Evolutionary conservation across 2,329 filamentous ascomycete genomes (phyloP), one percentile per base, ranked within the genome.

Genomic region (Claviceps citrina): DNA sequence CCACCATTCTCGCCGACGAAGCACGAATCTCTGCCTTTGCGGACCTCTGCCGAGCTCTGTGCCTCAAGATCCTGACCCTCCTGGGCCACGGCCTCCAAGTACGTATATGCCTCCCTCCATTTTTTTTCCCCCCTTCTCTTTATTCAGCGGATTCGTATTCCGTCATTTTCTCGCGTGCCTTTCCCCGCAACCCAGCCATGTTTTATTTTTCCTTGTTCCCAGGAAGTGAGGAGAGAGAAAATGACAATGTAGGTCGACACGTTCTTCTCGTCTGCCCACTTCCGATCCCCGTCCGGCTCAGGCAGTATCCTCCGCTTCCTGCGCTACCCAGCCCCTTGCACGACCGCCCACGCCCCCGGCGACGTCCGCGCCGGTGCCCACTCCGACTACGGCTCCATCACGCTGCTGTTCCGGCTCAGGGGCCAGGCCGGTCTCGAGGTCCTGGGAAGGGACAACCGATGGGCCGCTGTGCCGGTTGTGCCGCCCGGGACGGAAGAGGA

Each of bases 361-460:
- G 83, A 89, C 52, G 74, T 95, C 44, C 79, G 89, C 22, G 89
- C 89, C 6, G 91, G 89, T 42, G 86, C 89, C 0, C 89, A 96
- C 59, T 89, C 82, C 4, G 87, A 95, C 63, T 94, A 94, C 61
- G 76, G 76, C 41, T 74, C 70, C 43, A 60, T 80, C 43, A 80
- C 76, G 2, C 64, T 80, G n/a, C 72, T 96, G 9, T 96, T 98
- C 66, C 85, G 91, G 49, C 73, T 87, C 2, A 74, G 75, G 1
- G 82, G 82, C 2, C 86, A 95, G 52, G 79, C 86, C 0, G 91
- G 91, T 0, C 68, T 98, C 1, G 86, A 96, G 58, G 80, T 96
- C 45, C 69, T 79, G 6, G 79, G 76, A 2, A 68, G 67, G 0
- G 63, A 68, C 13, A 60, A 59, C 16, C 47, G 54, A 10, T 68